Conservation (phyloP, 164 flowering plant genomes). For the Liriodendron chinense region DNA sequence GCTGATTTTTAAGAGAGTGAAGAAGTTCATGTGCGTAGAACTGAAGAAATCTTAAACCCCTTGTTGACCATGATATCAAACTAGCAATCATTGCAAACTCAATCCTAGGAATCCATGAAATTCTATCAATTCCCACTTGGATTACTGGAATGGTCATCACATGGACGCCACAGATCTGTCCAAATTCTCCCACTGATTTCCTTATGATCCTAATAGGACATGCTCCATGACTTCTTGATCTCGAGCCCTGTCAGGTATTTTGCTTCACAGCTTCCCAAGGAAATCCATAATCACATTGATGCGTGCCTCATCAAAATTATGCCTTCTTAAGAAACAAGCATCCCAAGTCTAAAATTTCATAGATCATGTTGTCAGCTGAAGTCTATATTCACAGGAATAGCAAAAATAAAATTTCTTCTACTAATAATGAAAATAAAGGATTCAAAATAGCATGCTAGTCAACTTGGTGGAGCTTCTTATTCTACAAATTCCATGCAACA, state of each 20-base stretch:
- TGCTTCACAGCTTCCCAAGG: not conserved
- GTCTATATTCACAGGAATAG: not conserved
- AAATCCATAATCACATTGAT: not conserved
- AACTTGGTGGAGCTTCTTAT: not conserved
- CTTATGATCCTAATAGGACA: no score
- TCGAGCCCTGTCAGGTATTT: not conserved
- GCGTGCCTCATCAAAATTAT: not conserved
- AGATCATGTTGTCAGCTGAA: not conserved
- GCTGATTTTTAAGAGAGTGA: no score
- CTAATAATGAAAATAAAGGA: not conserved
- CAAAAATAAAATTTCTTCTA: not conserved
- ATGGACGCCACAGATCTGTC: not conserved
- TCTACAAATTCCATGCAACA: not conserved
- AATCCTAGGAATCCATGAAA: slow-evolving; percentile 4
- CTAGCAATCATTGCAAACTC: no score
- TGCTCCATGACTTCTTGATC: not conserved
- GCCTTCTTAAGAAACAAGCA: not conserved
- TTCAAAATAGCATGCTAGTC: not conserved
- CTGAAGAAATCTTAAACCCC: no score
- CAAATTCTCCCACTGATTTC: not conserved
- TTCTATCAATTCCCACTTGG: not conserved
- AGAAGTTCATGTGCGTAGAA: no score
- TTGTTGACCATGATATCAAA: no score
- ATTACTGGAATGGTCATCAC: not conserved
- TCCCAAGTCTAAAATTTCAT: not conserved